Conservation (phyloP, 768 basidiomycete genomes). For the Leucocoprinus sp. region DNA sequence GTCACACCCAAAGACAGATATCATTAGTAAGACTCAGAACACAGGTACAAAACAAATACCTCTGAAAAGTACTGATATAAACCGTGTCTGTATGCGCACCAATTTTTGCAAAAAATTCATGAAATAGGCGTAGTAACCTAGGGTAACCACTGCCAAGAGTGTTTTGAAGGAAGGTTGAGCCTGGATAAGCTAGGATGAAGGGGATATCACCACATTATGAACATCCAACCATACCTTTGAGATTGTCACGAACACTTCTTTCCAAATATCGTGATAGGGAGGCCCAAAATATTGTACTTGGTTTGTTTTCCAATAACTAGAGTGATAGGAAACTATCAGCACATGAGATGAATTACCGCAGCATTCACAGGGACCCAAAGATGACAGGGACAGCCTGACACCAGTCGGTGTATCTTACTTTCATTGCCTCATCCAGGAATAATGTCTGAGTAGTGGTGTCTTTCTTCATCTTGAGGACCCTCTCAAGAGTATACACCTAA, state of each 20-base stretch:
- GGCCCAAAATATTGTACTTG: conserved; percentile 88
- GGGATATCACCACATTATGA: background rate
- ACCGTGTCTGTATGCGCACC: conserved; percentile 93
- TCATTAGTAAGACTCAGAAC: background rate
- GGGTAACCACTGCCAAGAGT: conserved; percentile 84
- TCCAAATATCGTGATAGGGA: conserved; percentile 75
- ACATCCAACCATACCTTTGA: conserved; percentile 46
- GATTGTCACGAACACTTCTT: conserved; percentile 70
- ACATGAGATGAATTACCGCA: background rate
- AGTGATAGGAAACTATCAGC: background rate
- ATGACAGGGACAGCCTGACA: background rate
- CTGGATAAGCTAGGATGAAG: conserved; percentile 30
- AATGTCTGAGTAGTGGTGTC: conserved; percentile 67
- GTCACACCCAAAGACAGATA: background rate
- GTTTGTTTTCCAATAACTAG: conserved; percentile 83
- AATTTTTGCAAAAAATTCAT: conserved; percentile 95
- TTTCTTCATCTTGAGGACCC: conserved; percentile 83
- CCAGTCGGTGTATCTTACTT: conserved; percentile 35
- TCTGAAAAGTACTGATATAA: conserved; percentile 79
- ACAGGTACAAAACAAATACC: conserved; percentile 32
- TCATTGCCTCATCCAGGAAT: conserved; percentile 93
- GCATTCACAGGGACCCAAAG: background rate
- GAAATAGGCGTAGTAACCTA: conserved; percentile 80
- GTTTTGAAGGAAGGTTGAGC: conserved; percentile 85
- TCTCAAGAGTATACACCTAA: conserved; percentile 92